Base-by-base conservation (phyloP, 1,284 basidiomycete species). In the Ustilago sp. region DNA sequence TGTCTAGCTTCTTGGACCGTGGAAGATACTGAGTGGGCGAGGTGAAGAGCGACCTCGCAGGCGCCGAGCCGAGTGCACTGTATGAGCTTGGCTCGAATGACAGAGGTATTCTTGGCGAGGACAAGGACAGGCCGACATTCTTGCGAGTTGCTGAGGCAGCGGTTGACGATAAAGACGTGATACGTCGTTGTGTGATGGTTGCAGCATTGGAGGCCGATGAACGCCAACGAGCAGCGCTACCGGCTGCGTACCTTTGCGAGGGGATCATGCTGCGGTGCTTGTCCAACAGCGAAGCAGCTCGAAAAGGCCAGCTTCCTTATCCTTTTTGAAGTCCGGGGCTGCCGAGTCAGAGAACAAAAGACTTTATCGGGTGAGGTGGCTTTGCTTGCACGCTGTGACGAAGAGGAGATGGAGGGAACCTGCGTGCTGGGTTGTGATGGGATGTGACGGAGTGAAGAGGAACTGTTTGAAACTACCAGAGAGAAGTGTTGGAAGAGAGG, bases 171-270 rank as follows among this genome's bases (percentile, higher is more conserved):
- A 63, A 35, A 5, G 61, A 64, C 5, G 53, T 47, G 36, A 71
- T 39, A n/a, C 59, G 68, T 35, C 62, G 62, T 36, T 58, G 60
- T 48, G 23, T 63, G 32, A 57, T 23, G 36, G 58, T 38, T 51
- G 52, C 56, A 7, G 54, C 57, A 36, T 50, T 61, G 45, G 31
- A 38, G 35, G 65, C 62, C 31, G 71, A 48, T 8, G 62, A 59
- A 28, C 68, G 64, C 74, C 68, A 68, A 23, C 64, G 74, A 52
- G 61, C 62, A 43, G 74, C 74, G 56, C 58, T 59, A 7, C 70
- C 67, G n/a, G 74, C 68, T 47, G 68, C 75, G 11, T 68, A 57
- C 58, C 75, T 66, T 32, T 71, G 75, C 23, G 68, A 74, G 15
- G 75, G 75, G 12, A 77, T 64, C 75, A 77, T 77, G 34, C n/a